phyloP scores from a whole-genome alignment of 257 asterid genomes.

The Nyctanthes arbortristis region DNA sequence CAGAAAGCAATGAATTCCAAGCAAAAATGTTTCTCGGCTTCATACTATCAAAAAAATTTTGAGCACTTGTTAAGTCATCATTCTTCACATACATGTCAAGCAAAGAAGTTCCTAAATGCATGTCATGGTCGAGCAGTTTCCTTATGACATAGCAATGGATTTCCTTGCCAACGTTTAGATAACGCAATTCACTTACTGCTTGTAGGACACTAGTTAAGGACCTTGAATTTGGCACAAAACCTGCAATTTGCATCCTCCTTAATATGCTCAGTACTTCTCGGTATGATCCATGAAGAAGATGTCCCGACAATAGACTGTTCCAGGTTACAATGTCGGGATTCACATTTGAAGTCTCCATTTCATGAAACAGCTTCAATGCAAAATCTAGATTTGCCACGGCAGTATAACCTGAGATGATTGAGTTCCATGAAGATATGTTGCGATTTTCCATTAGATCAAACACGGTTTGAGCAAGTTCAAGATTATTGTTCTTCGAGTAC shows the following conservation, averaged over 20 bases:
- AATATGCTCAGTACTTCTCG: slow-evolving; percentile 39
- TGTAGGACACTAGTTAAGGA: slow-evolving; percentile 53
- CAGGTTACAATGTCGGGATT: slow-evolving; percentile 62
- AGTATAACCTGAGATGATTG: slow-evolving; percentile 50
- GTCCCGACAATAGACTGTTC: slow-evolving; percentile 61
- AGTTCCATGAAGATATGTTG: slow-evolving; percentile 59
- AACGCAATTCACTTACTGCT: slow-evolving; percentile 45
- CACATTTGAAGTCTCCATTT: slow-evolving; percentile 39
- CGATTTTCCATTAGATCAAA: slow-evolving; percentile 49
- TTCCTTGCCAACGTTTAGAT: slow-evolving; percentile 36
- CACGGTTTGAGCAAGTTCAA: slow-evolving; percentile 40
- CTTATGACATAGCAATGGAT: slow-evolving; percentile 52
- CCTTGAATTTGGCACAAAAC: slow-evolving; percentile 51
- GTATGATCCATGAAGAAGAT: slow-evolving; percentile 38
- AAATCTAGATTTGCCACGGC: slow-evolving; percentile 39
- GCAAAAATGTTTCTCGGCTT: slow-evolving; percentile 39
- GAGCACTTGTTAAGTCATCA: slow-evolving; percentile 41
- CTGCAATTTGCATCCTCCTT: slow-evolving; percentile 44
- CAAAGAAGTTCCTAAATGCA: slow-evolving; percentile 45
- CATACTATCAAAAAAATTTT: slow-evolving; percentile 41
- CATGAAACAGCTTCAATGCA: slow-evolving; percentile 45
- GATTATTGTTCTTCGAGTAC: slow-evolving; percentile 45
- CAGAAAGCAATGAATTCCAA: slow-evolving; percentile 65
- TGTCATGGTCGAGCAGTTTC: slow-evolving; percentile 43
- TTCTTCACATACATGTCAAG: slow-evolving; percentile 65